Evolutionary conservation across 192 early-diverging fungal genomes (phyloP).

Genomic region (Coemansia sp.): DNA sequence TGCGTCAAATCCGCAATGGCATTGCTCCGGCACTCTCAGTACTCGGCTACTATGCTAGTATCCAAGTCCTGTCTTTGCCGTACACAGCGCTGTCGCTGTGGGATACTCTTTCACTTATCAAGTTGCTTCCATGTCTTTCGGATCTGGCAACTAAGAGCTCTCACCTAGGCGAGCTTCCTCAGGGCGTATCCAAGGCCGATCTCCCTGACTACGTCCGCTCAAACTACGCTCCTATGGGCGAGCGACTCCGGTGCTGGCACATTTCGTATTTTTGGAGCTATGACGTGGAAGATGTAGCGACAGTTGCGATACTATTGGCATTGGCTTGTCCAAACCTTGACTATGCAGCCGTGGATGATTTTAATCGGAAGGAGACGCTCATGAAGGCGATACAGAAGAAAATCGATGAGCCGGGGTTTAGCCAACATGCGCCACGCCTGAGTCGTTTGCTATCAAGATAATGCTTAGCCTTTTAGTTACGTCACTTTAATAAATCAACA

Average conservation of each 20-base stretch:
- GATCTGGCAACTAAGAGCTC: neutral
- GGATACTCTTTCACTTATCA: neutral
- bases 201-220: neutral
- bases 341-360: neutral
- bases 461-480: no score
- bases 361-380: neutral
- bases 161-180: neutral
- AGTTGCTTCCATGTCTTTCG: neutral
- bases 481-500: no score
- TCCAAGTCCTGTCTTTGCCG: neutral
- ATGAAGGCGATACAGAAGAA: neutral
- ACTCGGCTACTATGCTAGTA: neutral
- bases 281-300: neutral
- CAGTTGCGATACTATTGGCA: neutral
- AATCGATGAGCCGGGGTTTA: neutral
- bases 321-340: neutral
- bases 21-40: neutral
- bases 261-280: neutral
- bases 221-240: neutral
- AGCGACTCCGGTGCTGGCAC: neutral
- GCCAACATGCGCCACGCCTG: neutral
- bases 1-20: neutral
- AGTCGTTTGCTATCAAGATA: no score
- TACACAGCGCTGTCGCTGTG: neutral
- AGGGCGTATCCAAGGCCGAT: neutral